Conservation (phyloP, 2,329 filamentous ascomycete genomes). For the Fusarium duplospermum region DNA sequence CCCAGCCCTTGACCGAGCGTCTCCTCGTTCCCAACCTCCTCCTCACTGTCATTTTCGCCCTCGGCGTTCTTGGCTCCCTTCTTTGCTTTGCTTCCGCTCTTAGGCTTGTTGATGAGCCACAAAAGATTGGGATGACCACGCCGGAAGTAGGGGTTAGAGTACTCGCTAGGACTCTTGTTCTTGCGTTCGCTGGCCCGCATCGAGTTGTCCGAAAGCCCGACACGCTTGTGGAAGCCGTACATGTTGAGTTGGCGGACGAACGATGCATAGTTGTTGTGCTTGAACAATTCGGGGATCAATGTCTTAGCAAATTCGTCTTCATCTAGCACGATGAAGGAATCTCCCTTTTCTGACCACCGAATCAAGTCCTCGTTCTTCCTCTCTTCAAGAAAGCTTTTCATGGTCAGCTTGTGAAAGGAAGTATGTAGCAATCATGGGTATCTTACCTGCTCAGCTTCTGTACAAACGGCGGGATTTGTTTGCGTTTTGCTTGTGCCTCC, state of each 20-base stretch:
- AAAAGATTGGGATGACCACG: slow-evolving; percentile 91
- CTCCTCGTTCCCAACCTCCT: slow-evolving; percentile 60
- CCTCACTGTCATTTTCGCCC: slow-evolving; percentile 77
- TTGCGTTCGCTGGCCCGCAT: slow-evolving; percentile 98
- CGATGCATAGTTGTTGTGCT: slow-evolving; percentile 98
- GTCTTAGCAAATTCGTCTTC: slow-evolving; percentile 99
- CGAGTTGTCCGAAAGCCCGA: slow-evolving; percentile 93
- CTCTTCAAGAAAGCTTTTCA: slow-evolving; percentile 87
- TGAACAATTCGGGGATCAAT: slow-evolving; percentile 96
- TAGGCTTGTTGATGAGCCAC: slow-evolving; percentile 97
- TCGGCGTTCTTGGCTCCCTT: slow-evolving; percentile 72
- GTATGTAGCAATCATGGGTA: neutral
- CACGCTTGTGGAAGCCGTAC: slow-evolving; percentile 97
- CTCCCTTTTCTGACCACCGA: slow-evolving; percentile 95
- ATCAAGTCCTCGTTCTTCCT: slow-evolving; percentile 94
- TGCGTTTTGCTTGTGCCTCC: slow-evolving; percentile 89
- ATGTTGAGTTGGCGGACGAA: slow-evolving; percentile 97
- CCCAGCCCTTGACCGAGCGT: slow-evolving; percentile 37
- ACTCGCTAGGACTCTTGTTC: slow-evolving; percentile 98
- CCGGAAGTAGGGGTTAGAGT: slow-evolving; percentile 96
- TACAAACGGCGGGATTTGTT: slow-evolving; percentile 97
- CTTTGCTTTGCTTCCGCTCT: slow-evolving; percentile 73
- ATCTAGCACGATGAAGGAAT: slow-evolving; percentile 95
- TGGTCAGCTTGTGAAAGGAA: slow-evolving; percentile 35
- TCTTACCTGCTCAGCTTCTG: slow-evolving; percentile 95